Conservation (phyloP, 1,139 yeast species). For the Pneumocystis sp. region DNA sequence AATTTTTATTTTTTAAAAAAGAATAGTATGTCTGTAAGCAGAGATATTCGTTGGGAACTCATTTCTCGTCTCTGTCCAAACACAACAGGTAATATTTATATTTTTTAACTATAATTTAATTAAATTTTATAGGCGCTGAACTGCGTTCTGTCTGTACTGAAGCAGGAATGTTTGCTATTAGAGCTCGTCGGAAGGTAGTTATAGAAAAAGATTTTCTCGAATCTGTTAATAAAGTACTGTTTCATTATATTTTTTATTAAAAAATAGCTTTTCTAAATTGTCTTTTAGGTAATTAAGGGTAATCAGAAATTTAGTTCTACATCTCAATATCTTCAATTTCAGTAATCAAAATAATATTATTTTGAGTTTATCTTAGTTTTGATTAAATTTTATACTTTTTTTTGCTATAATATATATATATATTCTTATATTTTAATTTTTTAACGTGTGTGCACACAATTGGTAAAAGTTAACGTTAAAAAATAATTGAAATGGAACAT, state of each 20-base stretch:
- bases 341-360: constrained; percentile 75
- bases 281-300: constrained; percentile 49
- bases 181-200: constrained; percentile 96
- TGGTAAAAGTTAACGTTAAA: background rate
- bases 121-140: constrained; percentile 56
- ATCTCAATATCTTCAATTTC: constrained; percentile 29
- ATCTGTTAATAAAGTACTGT: constrained; percentile 79
- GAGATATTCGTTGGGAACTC: constrained; percentile 95
- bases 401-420: background rate
- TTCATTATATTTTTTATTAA: background rate
- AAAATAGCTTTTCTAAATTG: background rate
- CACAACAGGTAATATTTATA: constrained; percentile 36
- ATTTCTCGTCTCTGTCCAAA: constrained; percentile 94
- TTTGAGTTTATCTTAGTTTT: background rate
- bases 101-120: background rate
- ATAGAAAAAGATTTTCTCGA: constrained; percentile 92
- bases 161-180: constrained; percentile 98
- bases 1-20: background rate
- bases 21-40: constrained; percentile 79
- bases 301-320: constrained; percentile 95
- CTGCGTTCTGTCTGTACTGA: constrained; percentile 91
- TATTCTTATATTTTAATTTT: background rate
- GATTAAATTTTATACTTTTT: background rate
- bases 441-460: background rate
- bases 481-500: background rate